Evolutionary conservation across 805 yeast species (phyloP).

Genomic region (Candida pini): DNA sequence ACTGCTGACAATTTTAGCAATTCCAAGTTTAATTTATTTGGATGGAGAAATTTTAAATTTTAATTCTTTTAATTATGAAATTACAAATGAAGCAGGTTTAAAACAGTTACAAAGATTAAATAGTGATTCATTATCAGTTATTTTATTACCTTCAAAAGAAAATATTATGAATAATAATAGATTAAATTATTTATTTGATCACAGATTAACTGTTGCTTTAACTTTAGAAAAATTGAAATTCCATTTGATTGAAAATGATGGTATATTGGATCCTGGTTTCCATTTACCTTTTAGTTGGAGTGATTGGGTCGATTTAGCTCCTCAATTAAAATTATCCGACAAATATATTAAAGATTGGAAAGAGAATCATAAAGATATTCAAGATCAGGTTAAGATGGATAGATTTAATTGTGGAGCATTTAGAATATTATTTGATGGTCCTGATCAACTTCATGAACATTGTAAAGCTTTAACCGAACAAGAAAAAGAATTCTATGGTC

Average conservation of each 20-base stretch:
- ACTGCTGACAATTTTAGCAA: slow-evolving; percentile 9
- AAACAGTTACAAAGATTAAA: slow-evolving; percentile 9
- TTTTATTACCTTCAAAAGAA: slow-evolving; percentile 56
- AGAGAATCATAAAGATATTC: slow-evolving; percentile 3
- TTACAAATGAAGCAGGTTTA: slow-evolving; percentile 10
- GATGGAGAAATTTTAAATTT: slow-evolving; percentile 10
- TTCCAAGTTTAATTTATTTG: slow-evolving; percentile 15
- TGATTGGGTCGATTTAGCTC: slow-evolving; percentile 24
- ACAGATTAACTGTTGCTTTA: slow-evolving; percentile 28
- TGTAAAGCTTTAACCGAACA: slow-evolving; percentile 10
- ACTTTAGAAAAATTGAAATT: slow-evolving; percentile 16
- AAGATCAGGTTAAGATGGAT: slow-evolving; percentile 4
- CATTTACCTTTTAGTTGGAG: slow-evolving; percentile 30
- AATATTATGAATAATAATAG: slow-evolving; percentile 1
- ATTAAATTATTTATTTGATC: slow-evolving; percentile 20
- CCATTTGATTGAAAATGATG: slow-evolving; percentile 13
- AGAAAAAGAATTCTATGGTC: slow-evolving; percentile 4
- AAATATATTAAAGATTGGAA: slow-evolving; percentile 7
- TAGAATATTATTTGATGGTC: slow-evolving; percentile 8
- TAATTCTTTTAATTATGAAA: slow-evolving; percentile 6
- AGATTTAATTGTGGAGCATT: slow-evolving; percentile 16
- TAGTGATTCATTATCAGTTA: slow-evolving; percentile 34
- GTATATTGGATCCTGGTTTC: slow-evolving; percentile 18
- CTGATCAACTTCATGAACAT: slow-evolving; percentile 3
- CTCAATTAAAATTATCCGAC: slow-evolving; percentile 12